Conservation (phyloP, 2,329 filamentous ascomycete species). For the Calonectria hongkongensis region DNA sequence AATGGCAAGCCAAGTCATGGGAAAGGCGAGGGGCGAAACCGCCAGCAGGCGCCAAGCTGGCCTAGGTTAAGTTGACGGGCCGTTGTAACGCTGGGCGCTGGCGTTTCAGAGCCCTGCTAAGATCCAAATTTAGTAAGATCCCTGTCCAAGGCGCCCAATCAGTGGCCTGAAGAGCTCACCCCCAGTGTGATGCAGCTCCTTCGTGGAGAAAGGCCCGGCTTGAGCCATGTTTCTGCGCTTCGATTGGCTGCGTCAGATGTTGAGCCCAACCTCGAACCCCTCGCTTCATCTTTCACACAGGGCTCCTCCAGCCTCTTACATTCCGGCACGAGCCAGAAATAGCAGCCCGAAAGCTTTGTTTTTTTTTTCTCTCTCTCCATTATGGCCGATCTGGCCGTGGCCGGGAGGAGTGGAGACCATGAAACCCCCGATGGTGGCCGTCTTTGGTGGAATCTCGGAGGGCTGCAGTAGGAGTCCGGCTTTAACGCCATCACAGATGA, state of each 20-base stretch:
- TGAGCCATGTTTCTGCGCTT: constrained; percentile 51
- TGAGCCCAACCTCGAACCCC: constrained; percentile 49
- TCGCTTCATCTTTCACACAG: constrained; percentile 48
- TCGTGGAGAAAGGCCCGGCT: constrained; percentile 46
- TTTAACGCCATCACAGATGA: constrained; percentile 40
- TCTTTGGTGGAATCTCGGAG: constrained; percentile 41
- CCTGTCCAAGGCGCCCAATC: constrained; percentile 59
- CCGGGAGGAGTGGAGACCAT: constrained; percentile 43
- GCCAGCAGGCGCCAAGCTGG: constrained; percentile 25
- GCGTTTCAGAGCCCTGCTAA: constrained; percentile 56
- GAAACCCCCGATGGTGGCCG: constrained; percentile 37
- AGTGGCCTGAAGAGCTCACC: constrained; percentile 54
- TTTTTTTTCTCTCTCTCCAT: neutral
- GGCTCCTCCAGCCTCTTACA: constrained; percentile 9
- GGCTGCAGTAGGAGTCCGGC: constrained; percentile 37
- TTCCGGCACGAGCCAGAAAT: constrained; percentile 48
- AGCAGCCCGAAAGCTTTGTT: constrained; percentile 38
- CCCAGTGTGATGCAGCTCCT: constrained; percentile 52
- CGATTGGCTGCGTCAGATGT: constrained; percentile 49
- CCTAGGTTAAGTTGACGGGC: constrained; percentile 42
- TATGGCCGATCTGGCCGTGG: constrained; percentile 47
- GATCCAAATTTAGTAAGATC: constrained; percentile 59
- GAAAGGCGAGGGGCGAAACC: constrained; percentile 17
- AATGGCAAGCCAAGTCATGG: neutral
- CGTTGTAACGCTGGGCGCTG: constrained; percentile 52